Base-by-base conservation (phyloP, 768 basidiomycete species). In the Suillus lakei region DNA sequence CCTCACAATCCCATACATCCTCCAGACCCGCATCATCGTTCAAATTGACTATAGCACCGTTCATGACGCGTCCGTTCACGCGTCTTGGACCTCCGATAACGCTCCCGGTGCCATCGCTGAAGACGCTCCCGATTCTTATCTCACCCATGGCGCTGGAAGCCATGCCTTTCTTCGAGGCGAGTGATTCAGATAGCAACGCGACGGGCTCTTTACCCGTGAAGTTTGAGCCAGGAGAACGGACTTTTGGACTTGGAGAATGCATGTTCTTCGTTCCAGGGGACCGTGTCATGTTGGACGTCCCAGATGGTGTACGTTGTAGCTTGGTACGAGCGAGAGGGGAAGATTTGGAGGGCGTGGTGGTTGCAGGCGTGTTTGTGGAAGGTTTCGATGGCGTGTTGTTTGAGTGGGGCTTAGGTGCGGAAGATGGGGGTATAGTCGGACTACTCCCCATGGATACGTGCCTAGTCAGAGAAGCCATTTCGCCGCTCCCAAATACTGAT, bases 1-100 rank as follows among this genome's bases (percentile, higher is more conserved):
- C 53, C 30, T 54, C 84, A 55, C 84, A 86, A 23, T 86, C 87
- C 67, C 72, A 69, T 28, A 77, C 71, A 32, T 74, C 74, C 74
- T 75, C 77, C 28, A 64, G 43, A 68, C 72, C 66, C 34, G 63
- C 55, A 54, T 68, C 48, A 38, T 69, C 67, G 30, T 74, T 68
- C 30, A 68, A 54, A 61, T 73, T 67, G 30, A 70, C 63, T 63
- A 71, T 30, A 7, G 70, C 41, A 56, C 63, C 69, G 21, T 67
- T 73, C 64, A 55, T 64, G 36, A 61, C 63, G 21, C 64, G 70
- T 28, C 68, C 61, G 21, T 54, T 54, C 21, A 32, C 21, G 32
- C 18, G 53, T 54, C 32, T 60, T 26, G 28, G 41, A 26, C 28
- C n/a, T n/a, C 9, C 28, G 3, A 41, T 7, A 2, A 59, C 21